Base-by-base conservation (phyloP, 2,329 filamentous ascomycete species). In the Tolypocladium pustulatum region DNA sequence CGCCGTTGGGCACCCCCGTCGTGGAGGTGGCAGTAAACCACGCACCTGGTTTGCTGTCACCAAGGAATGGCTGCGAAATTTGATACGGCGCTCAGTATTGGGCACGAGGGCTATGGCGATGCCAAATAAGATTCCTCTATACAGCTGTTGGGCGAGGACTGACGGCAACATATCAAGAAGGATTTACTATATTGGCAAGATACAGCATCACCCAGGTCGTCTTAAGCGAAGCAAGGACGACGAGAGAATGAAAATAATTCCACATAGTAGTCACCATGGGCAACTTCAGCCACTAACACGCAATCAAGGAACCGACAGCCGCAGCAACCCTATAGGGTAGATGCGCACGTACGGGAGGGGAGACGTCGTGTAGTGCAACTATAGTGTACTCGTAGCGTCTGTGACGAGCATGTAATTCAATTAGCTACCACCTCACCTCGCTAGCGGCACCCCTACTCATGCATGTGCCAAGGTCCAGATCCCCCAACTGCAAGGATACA, bases 381-480 rank as follows among this genome's bases (percentile, higher is more conserved):
- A 34, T 34, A 9, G 32, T 9, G 9, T 34, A 34, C 32, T 34
- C 9, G 32, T 34, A 34, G 32, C n/a, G n/a, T n/a, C n/a, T n/a
- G n/a, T n/a, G n/a, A n/a, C n/a, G n/a, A n/a, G n/a, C n/a, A 34
- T 5, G 5, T 34, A 34, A 34, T 34, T 34, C n/a, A 34, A 5
- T 34, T 25, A 30, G 25, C 25, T 27, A 15, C 25, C 25, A 6
- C 20, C 27, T 34, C 49, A 52, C 49, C 27, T n/a, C n/a, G 55
- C 55, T 51, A 49, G 36, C 13, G 40, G 30, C n/a, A 49, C 55
- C 55, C 40, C 55, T 13, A 25, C 55, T 51, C 43, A 57, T 57
- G 55, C 55, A 51, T 22, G 46, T 15, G 55, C 32, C 55, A 46
- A 41, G 55, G 55, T 51, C 55, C 38, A 51, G 55, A 57, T 49